These are phyloP conservation scores for Gossypium armourianum DNA, from an alignment of 441 rosid genomes.

Conservation along the genomic window DNA sequence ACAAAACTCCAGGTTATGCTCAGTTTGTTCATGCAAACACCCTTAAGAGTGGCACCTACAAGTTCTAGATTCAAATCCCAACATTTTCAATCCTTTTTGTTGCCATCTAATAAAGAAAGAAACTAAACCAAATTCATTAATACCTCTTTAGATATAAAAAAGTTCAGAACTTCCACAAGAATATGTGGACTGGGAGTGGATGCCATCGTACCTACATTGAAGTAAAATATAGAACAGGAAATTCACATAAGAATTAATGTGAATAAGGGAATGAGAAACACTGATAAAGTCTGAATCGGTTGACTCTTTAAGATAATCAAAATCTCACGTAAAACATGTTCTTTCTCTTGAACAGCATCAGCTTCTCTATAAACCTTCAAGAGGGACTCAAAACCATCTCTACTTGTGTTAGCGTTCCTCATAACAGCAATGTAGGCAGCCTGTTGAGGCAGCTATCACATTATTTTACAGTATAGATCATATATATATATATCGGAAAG, in stretches of 20 bases:
- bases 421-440: constrained; percentile 77
- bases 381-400: constrained; percentile 62
- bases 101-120: background rate
- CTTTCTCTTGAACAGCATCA: constrained; percentile 83
- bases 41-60: background rate
- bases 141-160: constrained; percentile 72
- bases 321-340: constrained; percentile 57
- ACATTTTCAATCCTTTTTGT: background rate
- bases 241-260: background rate
- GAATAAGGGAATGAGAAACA: background rate
- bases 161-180: constrained; percentile 59
- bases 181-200: constrained; percentile 52
- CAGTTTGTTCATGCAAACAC: background rate
- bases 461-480: background rate
- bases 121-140: background rate
- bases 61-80: background rate
- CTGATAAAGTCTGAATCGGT: background rate
- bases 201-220: constrained; percentile 53
- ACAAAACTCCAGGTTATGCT: background rate
- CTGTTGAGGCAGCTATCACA: constrained; percentile 32
- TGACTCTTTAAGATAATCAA: background rate
- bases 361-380: constrained; percentile 75
- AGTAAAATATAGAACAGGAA: background rate
- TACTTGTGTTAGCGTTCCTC: constrained; percentile 54
- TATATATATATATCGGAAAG: background rate